These are phyloP conservation scores for Colletotrichum gigasporum DNA, from an alignment of 2,329 filamentous ascomycete species.

Conservation along the genomic window DNA sequence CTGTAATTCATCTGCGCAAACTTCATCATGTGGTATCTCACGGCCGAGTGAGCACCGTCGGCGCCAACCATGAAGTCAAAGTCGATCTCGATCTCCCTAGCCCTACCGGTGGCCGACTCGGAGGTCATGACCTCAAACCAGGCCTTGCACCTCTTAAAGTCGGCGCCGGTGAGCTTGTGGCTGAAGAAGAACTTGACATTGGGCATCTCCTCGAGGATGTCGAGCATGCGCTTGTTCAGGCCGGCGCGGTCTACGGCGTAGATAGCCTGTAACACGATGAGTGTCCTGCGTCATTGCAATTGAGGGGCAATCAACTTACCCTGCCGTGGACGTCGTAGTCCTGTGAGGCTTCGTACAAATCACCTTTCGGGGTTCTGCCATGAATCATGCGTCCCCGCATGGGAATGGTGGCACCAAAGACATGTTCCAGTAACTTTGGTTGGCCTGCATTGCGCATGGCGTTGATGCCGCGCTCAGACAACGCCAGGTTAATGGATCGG, in stretches of 20 bases:
- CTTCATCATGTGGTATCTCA: slow-evolving; percentile 96
- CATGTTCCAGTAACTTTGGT: slow-evolving; percentile 73
- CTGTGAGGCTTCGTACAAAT: slow-evolving; percentile 81
- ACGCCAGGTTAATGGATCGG: slow-evolving; percentile 96
- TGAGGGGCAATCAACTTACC: slow-evolving; percentile 58
- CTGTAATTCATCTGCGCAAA: slow-evolving; percentile 88
- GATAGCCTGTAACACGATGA: slow-evolving; percentile 67
- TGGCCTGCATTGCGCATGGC: slow-evolving; percentile 79
- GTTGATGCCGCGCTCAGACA: slow-evolving; percentile 94
- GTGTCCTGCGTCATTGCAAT: not conserved
- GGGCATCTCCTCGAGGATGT: slow-evolving; percentile 82
- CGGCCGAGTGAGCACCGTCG: slow-evolving; percentile 92
- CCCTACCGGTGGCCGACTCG: slow-evolving; percentile 50
- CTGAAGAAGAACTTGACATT: slow-evolving; percentile 95
- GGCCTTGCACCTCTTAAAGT: slow-evolving; percentile 80
- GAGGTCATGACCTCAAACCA: slow-evolving; percentile 78
- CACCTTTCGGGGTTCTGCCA: slow-evolving; percentile 69
- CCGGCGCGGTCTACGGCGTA: slow-evolving; percentile 85
- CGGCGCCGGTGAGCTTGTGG: slow-evolving; percentile 90
- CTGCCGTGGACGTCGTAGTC: slow-evolving; percentile 89
- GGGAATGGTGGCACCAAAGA: slow-evolving; percentile 83
- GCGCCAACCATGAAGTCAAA: slow-evolving; percentile 96
- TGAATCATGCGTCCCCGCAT: slow-evolving; percentile 99
- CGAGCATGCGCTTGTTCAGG: slow-evolving; percentile 84
- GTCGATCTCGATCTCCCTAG: slow-evolving; percentile 79